phyloP scores from a whole-genome alignment of 805 yeast species.

The Metschnikowia lunata region DNA sequence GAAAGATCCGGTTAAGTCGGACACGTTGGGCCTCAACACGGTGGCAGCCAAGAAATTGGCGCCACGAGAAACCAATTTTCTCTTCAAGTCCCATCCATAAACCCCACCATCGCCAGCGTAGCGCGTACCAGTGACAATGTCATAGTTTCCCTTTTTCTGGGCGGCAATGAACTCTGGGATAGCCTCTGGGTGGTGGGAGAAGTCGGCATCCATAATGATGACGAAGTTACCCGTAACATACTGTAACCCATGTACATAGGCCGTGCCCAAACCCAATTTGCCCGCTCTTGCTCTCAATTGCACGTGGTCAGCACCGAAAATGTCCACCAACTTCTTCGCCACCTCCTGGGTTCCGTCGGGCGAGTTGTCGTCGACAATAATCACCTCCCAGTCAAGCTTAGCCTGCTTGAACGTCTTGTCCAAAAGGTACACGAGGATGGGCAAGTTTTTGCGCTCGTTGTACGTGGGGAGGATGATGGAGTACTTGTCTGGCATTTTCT shows the following conservation, averaged over 20 bases:
- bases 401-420: conserved; percentile 60
- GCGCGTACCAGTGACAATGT: conserved; percentile 58
- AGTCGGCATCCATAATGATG: conserved; percentile 81
- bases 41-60: conserved; percentile 75
- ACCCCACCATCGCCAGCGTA: conserved; percentile 82
- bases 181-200: conserved; percentile 77
- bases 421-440: conserved; percentile 64
- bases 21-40: conserved; percentile 64
- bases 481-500: conserved; percentile 44
- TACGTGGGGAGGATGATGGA: conserved; percentile 75
- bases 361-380: conserved; percentile 74
- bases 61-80: conserved; percentile 73
- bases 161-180: conserved; percentile 69
- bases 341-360: conserved; percentile 80
- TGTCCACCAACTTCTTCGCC: conserved; percentile 53
- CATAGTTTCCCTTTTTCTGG: conserved; percentile 49
- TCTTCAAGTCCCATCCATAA: conserved; percentile 78
- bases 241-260: conserved; percentile 73
- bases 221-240: conserved; percentile 70
- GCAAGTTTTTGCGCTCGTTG: conserved; percentile 61
- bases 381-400: conserved; percentile 66
- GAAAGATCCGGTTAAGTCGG: conserved; percentile 75
- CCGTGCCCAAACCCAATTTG: conserved; percentile 75
- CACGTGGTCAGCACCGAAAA: conserved; percentile 58
- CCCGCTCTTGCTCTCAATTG: conserved; percentile 70